These are phyloP conservation scores for Aristolochia californica DNA, from an alignment of 164 flowering plant species.

Conservation along the genomic window DNA sequence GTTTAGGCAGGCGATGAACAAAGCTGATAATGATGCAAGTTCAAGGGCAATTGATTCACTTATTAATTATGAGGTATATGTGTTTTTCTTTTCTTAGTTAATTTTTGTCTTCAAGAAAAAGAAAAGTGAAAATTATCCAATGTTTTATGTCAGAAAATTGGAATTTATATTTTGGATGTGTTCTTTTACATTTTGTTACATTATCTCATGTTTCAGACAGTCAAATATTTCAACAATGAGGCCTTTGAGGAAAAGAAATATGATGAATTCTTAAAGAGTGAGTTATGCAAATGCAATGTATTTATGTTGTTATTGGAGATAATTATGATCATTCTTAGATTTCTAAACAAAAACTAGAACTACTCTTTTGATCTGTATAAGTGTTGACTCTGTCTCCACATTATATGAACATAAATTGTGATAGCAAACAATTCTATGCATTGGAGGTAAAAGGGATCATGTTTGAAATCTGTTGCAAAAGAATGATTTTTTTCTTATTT, in stretches of 20 bases:
- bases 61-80: slow-evolving; percentile 84
- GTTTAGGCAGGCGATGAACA: slow-evolving; percentile 95
- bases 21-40: slow-evolving; percentile 98
- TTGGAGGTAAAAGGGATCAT: too few species aligned
- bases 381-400: too few species aligned
- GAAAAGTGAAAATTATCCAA: background rate
- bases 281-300: slow-evolving; percentile 19
- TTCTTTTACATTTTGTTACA: background rate
- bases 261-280: slow-evolving; percentile 74
- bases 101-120: too few species aligned
- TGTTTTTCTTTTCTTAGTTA: background rate
- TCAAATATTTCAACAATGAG: slow-evolving; percentile 96
- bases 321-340: too few species aligned
- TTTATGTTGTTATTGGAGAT: too few species aligned
- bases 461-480: too few species aligned
- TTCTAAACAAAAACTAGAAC: too few species aligned
- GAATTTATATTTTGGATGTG: background rate
- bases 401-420: too few species aligned
- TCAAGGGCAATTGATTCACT: slow-evolving; percentile 94
- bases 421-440: too few species aligned
- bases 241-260: slow-evolving; percentile 74
- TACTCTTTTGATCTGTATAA: too few species aligned
- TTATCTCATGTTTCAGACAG: slow-evolving; percentile 47
- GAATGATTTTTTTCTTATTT: too few species aligned
- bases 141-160: background rate